Conservation (phyloP, 169 alveolate genomes). For the Amoebophrya sp. region DNA sequence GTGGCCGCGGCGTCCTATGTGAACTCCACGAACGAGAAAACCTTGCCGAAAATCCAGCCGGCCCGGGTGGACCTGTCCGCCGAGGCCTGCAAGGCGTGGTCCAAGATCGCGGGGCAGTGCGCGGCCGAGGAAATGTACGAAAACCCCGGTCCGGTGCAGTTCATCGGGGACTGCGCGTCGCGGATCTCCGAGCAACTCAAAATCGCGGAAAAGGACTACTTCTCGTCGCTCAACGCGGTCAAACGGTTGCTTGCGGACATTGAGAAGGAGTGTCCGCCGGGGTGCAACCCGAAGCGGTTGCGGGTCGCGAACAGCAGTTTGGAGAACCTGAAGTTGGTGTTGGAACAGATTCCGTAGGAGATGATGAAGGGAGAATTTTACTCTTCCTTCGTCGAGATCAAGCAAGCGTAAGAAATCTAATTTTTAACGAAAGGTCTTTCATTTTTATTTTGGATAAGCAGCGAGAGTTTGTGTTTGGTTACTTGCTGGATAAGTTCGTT, state of each 20-base stretch:
- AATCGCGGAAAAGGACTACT: neutral
- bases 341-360: neutral
- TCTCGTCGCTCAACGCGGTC: neutral
- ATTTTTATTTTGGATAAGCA: too few species aligned
- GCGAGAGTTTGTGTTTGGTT: too few species aligned
- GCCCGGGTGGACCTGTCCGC: neutral
- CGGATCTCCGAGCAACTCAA: too few species aligned
- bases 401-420: too few species aligned
- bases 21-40: too few species aligned
- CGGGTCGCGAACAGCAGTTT: neutral
- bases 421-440: too few species aligned
- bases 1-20: too few species aligned
- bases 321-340: neutral
- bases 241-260: neutral
- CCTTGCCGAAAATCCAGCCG: neutral
- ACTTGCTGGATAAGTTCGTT: too few species aligned
- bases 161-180: neutral
- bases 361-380: too few species aligned
- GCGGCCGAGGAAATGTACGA: neutral
- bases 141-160: neutral
- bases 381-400: too few species aligned
- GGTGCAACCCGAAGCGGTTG: neutral
- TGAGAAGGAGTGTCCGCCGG: neutral
- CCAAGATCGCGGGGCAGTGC: neutral
- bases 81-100: neutral